Base-by-base conservation (phyloP, 1,139 yeast species). In the Saccharomyces pastorianus region DNA sequence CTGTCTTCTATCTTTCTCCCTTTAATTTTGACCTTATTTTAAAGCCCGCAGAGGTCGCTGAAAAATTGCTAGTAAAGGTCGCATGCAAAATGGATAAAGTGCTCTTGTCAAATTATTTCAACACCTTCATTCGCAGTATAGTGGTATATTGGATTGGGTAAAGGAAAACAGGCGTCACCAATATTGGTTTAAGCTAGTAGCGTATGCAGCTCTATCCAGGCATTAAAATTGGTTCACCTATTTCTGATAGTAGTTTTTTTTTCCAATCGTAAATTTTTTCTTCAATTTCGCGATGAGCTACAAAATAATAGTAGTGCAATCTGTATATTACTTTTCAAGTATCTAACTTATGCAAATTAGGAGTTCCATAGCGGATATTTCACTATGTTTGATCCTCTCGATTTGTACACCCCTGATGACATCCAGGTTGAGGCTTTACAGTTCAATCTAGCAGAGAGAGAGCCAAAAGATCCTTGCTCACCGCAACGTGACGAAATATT, bases 361-460 rank as follows among this genome's bases (percentile, higher is more conserved):
- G 13, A 46, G 31, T 9, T 26, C 44, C 3, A 26, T 38, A 4
- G 13, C 31, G 14, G 9, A n/a, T 23, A n/a, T 13, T 23, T 17
- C 32, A 5, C 46, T 48, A 63, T 64, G 69, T 71, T 71, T 55
- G 74, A 72, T 54, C 74, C 74, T 4, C 56, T 71, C 42, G 71
- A 71, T 48, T 60, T 71, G 48, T 68, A 70, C 58, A 64, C 66
- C n/a, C 57, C 67, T 2, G 61, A 57, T 3, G 50, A 38, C 8
- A 38, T 38, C 5, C 44, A 38, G n/a, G 5, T 20, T 38, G 44
- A 17, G 11, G 25, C 26, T 20, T 17, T 14, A 20, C 44, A 38
- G 26, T 20, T 20, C 26, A 17, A 20, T 17, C 44, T 38, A 5
- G 44, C n/a, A 6, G 20, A 20, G 25, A 38, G 7, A 17, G 26